Evolutionary conservation across 2,329 filamentous ascomycete species (phyloP), one percentile per base, ranked within the genome.

Genomic region (Fusarium cicatricum): DNA sequence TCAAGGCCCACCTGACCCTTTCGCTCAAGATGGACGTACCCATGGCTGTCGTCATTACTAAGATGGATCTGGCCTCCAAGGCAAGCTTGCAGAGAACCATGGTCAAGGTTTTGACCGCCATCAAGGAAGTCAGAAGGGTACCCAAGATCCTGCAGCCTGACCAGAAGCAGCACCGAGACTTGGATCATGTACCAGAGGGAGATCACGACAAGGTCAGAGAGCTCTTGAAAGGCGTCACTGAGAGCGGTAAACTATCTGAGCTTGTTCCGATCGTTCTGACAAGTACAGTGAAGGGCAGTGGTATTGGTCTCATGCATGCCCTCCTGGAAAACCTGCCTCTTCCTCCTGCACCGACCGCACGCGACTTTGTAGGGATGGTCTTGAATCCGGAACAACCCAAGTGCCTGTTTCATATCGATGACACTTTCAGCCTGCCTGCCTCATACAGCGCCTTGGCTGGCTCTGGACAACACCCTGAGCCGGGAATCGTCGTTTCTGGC

Each of bases 361-460:
- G 78, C 43, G 84, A 87, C 62, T 84, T 81, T 56, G 75, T 82
- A n/a, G 82, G 82, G 1, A 77, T 77, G 36, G 78, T 78, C 2
- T 69, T 86, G 47, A 86, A 86, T 53, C 85, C 85, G 1, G 81
- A 86, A 54, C 82, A 85, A 50, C 84, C 86, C 2, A 78, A 79
- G 5, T 84, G 84, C 29, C 77, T 97, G 2, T 98, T 98, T 69
- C 90, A 97, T 69, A 85, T 98, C 19, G 94, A 98, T 70, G 94
- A 97, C 65, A 87, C 92, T 1, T 98, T 96, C 72, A 90, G 85
- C 53, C 83, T 93, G 12, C 85, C 89, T 1, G 83, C 84, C 1
- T 85, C 86, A 2, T 87, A 86, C 59, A 58, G 58, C 66, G 57
- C 44, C 11, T 46, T 70, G 32, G 48, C 62, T 17, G 62, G 50